phyloP scores from a whole-genome alignment of 2,329 filamentous ascomycete species.

The Aspergillus sclerotialis region DNA sequence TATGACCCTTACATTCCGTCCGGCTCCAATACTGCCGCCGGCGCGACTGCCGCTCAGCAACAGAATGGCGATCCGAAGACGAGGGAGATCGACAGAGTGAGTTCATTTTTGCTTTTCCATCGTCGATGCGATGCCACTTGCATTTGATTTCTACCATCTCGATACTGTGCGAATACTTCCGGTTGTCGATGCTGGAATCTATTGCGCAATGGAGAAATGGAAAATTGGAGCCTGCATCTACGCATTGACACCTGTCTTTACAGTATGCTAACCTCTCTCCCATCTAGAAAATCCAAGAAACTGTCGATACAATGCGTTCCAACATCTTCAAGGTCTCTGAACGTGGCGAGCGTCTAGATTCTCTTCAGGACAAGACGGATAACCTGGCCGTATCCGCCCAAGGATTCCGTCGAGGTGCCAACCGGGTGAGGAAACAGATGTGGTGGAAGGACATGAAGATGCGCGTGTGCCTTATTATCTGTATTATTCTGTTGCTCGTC shows the following conservation, averaged over 20 bases:
- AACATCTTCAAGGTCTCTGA: constrained; percentile 97
- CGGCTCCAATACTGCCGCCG: constrained; percentile 45
- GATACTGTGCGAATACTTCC: too few relatives aligned
- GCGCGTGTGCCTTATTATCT: constrained; percentile 90
- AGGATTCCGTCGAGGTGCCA: constrained; percentile 92
- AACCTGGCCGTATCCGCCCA: constrained; percentile 89
- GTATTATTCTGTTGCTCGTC: constrained; percentile 83
- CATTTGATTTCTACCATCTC: neutral
- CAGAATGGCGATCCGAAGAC: constrained; percentile 58
- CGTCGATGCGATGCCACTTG: too few relatives aligned
- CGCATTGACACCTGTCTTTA: too few relatives aligned
- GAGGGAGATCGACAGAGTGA: constrained; percentile 76
- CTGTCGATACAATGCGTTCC: constrained; percentile 88
- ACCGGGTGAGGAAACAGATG: constrained; percentile 94
- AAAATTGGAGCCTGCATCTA: too few relatives aligned
- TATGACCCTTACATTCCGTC: constrained; percentile 88
- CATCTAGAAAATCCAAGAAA: constrained; percentile 89
- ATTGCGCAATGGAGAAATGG: too few relatives aligned
- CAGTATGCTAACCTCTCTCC: constrained; percentile 4
- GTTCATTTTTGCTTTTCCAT: constrained; percentile 36
- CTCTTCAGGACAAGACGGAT: constrained; percentile 85
- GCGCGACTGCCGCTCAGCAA: constrained; percentile 42
- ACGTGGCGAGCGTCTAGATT: constrained; percentile 82
- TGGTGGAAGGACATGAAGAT: constrained; percentile 99
- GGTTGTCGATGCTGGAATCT: too few relatives aligned